Conservation (phyloP, 495 filamentous ascomycete species). For the Podospora australis region DNA sequence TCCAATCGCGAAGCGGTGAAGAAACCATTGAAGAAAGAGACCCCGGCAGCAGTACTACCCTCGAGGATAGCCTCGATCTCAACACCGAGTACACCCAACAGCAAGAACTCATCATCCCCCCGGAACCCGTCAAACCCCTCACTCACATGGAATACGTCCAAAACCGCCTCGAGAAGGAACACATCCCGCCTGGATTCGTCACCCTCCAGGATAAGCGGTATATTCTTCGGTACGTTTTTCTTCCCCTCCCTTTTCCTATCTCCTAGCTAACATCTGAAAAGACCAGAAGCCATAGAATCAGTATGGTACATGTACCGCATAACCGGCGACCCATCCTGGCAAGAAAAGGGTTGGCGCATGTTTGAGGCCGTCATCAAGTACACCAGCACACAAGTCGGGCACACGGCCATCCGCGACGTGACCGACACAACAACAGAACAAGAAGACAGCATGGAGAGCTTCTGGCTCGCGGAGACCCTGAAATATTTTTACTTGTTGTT, state of each 20-base stretch:
- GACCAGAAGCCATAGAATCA: constrained; percentile 89
- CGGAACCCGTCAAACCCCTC: constrained; percentile 36
- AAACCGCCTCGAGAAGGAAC: constrained; percentile 51
- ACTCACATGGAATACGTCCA: constrained; percentile 60
- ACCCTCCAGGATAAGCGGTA: constrained; percentile 56
- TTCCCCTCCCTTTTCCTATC: not conserved
- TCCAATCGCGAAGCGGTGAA: too few relatives aligned
- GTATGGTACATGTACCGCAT: constrained; percentile 95
- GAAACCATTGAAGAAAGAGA: too few relatives aligned
- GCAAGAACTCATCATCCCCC: constrained; percentile 11
- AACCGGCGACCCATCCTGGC: constrained; percentile 74
- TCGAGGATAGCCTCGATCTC: constrained; percentile 1
- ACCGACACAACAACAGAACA: constrained; percentile 12
- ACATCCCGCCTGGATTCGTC: constrained; percentile 61
- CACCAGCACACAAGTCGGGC: constrained; percentile 60
- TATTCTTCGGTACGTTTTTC: constrained; percentile 58
- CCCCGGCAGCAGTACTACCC: not conserved
- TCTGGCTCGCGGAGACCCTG: constrained; percentile 72
- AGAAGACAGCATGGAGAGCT: constrained; percentile 54
- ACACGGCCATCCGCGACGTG: constrained; percentile 72
- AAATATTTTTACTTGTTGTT: constrained; percentile 95
- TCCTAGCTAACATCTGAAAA: constrained; percentile 30
- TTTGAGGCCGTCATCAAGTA: constrained; percentile 64
- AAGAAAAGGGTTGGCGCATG: constrained; percentile 86
- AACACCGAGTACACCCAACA: not conserved